Conservation (phyloP, 768 basidiomycete genomes). For the Russula sp. region DNA sequence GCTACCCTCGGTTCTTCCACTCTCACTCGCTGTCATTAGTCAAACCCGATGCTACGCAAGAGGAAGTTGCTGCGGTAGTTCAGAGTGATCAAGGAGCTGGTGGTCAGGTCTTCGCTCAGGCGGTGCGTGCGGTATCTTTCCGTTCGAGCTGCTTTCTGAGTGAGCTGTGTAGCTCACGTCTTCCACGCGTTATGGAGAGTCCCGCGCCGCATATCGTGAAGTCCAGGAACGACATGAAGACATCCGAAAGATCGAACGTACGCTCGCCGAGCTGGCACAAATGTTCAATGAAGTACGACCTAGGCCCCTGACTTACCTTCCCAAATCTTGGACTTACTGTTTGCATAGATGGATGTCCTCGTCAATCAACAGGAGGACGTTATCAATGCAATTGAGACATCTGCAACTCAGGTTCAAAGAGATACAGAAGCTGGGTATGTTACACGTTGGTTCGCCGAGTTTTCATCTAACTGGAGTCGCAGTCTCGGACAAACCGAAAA, state of each 20-base stretch:
- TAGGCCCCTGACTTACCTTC: constrained; percentile 1
- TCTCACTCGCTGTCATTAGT: constrained; percentile 43
- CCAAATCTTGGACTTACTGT: constrained; percentile 10
- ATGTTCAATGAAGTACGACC: constrained; percentile 74
- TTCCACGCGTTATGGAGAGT: constrained; percentile 81
- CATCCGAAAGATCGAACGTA: constrained; percentile 79
- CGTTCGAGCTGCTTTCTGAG: background rate
- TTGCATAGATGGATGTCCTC: constrained; percentile 66
- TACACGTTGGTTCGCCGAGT: background rate
- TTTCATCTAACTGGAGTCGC: constrained; percentile 3
- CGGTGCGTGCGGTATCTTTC: constrained; percentile 45
- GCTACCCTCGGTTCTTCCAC: background rate
- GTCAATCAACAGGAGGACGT: constrained; percentile 79
- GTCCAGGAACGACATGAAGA: constrained; percentile 88
- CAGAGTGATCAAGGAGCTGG: constrained; percentile 70
- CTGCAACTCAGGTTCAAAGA: constrained; percentile 58
- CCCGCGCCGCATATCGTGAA: constrained; percentile 78
- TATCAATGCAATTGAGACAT: constrained; percentile 59
- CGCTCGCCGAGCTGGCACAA: constrained; percentile 84
- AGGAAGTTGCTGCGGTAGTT: constrained; percentile 84
- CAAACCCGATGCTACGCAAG: constrained; percentile 88
- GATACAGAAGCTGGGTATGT: constrained; percentile 73
- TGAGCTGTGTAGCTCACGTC: constrained; percentile 53
- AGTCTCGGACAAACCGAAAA: constrained; percentile 61
- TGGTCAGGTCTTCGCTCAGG: constrained; percentile 84